A percentile compares a stretch with the other conserved stretches of the same genome.
phyloP scores from a whole-genome alignment of 202 grass and related monocot genomes.

The Digitaria exilis region DNA sequence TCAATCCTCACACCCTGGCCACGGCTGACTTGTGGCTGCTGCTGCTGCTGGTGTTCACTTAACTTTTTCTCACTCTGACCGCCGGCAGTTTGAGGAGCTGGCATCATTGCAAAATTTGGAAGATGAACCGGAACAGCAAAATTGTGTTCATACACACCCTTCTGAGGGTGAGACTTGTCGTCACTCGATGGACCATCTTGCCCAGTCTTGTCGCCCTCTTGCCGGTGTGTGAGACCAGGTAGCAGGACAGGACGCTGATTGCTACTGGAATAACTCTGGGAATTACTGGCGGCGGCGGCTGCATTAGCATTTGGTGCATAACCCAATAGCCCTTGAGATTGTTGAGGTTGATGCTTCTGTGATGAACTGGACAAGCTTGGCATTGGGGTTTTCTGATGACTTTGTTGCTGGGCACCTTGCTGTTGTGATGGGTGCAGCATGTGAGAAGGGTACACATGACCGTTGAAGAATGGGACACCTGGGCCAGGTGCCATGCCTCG shows the following conservation, averaged over 20 bases:
- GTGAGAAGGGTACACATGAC: constrained; percentile 72
- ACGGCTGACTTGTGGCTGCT: constrained; percentile 47
- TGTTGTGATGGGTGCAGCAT: constrained; percentile 87
- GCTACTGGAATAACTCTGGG: constrained; percentile 48
- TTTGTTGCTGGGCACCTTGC: constrained; percentile 63
- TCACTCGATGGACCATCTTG: constrained; percentile 52
- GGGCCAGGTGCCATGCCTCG: constrained; percentile 65
- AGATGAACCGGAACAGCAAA: constrained; percentile 72
- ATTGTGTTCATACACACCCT: constrained; percentile 56
- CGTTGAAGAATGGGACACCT: constrained; percentile 87
- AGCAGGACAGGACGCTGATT: constrained; percentile 61
- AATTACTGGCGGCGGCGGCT: constrained; percentile 40
- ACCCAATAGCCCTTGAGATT: constrained; percentile 57
- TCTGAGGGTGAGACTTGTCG: constrained; percentile 67
- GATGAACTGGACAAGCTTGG: constrained; percentile 64
- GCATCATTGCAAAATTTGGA: constrained; percentile 72
- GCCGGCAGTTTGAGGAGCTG: constrained; percentile 46
- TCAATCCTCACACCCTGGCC: constrained; percentile 76
- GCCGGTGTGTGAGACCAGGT: constrained; percentile 51
- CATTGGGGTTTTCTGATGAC: constrained; percentile 54
- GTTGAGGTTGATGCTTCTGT: constrained; percentile 82
- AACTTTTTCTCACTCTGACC: constrained; percentile 67
- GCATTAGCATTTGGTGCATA: constrained; percentile 52
- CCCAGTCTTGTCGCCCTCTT: constrained; percentile 56
- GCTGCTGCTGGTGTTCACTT: constrained; percentile 56